Evolutionary conservation across 2,329 filamentous ascomycete species (phyloP).

Genomic region (Achaetomium macrosporum): DNA sequence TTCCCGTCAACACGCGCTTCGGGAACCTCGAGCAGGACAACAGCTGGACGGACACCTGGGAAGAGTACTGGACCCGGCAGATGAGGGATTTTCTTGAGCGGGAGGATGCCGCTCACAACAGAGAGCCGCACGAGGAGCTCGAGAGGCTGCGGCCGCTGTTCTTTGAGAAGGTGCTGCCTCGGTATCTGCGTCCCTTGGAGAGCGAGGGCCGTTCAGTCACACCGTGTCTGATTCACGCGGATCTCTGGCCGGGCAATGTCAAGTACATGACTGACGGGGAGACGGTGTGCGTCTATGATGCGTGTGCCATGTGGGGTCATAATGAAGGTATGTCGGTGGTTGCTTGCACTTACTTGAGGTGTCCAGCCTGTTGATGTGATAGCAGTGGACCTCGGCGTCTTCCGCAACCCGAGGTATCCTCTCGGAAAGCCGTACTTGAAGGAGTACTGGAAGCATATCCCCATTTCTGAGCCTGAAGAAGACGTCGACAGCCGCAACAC

Average conservation of each 20-base stretch:
- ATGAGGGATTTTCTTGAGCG: conserved; percentile 20
- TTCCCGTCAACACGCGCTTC: conserved; percentile 17
- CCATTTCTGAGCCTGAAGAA: conserved; percentile 26
- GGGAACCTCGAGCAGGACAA: conserved; percentile 21
- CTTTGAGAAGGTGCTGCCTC: conserved; percentile 24
- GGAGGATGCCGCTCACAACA: conserved; percentile 18
- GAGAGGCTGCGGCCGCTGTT: conserved; percentile 17
- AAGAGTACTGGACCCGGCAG: conserved; percentile 22
- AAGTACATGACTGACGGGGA: conserved; percentile 15
- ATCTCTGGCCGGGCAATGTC: conserved; percentile 27
- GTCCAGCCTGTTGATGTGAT: not conserved
- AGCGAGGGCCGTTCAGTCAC: conserved; percentile 21
- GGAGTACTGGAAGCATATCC: conserved; percentile 26
- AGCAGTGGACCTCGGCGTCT: conserved; percentile 24
- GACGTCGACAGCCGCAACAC: conserved; percentile 27
- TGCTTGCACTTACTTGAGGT: too few relatives aligned
- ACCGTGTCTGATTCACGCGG: conserved; percentile 25
- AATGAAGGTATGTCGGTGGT: conserved; percentile 20
- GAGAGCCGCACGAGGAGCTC: conserved; percentile 17
- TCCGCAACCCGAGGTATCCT: conserved; percentile 25
- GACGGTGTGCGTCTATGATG: conserved; percentile 22
- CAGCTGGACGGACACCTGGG: conserved; percentile 24
- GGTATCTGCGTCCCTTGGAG: conserved; percentile 24
- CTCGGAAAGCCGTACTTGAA: conserved; percentile 23
- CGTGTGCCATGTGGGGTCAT: conserved; percentile 25